Percentiles rank a stretch among this genome's conserved stretches.
phyloP scores from a whole-genome alignment of 2,329 filamentous ascomycete species.

The Diaporthe sp. region DNA sequence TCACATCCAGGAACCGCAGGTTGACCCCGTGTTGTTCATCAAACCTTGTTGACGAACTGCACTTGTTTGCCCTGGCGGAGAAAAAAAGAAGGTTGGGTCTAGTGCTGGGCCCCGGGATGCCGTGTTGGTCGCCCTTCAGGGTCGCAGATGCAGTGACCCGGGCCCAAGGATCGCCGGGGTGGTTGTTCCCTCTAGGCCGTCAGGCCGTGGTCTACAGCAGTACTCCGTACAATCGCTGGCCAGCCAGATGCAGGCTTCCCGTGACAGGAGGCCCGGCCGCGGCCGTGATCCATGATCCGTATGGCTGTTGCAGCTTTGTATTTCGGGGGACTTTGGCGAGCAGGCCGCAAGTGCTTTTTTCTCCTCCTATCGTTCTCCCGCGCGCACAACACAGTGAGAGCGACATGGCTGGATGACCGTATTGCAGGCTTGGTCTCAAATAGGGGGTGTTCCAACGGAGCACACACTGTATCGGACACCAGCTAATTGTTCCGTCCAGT shows the following conservation, averaged over 20 bases:
- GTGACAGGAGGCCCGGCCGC: conserved; percentile 10
- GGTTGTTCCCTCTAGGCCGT: not conserved
- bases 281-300: conserved; percentile 25
- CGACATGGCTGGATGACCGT: not conserved
- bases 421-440: conserved; percentile 16
- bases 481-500: conserved; percentile 23
- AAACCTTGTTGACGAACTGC: conserved; percentile 21
- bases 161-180: not conserved
- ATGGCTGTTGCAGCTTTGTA: not conserved
- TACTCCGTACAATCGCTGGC: not conserved
- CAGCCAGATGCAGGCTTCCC: not conserved
- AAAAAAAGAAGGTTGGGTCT: conserved; percentile 28
- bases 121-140: conserved; percentile 4
- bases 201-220: not conserved
- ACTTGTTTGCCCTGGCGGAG: not conserved
- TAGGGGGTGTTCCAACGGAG: not conserved
- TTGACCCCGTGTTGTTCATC: conserved; percentile 13
- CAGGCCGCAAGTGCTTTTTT: conserved; percentile 4
- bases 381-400: not conserved
- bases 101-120: conserved; percentile 14
- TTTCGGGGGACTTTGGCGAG: not conserved
- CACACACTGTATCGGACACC: conserved; percentile 22
- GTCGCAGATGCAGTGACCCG: conserved; percentile 14
- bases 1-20: not conserved
- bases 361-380: not conserved